These are phyloP conservation scores for Neurospora pannonica DNA, from an alignment of 495 filamentous ascomycete genomes.

Conservation along the genomic window DNA sequence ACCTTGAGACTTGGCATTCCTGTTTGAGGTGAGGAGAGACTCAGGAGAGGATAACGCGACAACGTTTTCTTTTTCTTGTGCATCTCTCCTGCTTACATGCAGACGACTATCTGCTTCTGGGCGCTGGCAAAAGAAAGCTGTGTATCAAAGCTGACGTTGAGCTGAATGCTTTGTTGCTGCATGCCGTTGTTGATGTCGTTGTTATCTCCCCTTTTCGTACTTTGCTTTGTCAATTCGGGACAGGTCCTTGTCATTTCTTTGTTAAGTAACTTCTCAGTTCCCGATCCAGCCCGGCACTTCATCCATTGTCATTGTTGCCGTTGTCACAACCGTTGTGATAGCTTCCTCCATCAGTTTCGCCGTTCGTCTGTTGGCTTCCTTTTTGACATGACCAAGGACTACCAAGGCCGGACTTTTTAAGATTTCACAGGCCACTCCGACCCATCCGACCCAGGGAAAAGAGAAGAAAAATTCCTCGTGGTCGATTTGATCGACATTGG, in stretches of 20 bases:
- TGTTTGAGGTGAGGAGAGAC: neutral
- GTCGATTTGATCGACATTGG: neutral
- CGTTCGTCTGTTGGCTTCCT: neutral
- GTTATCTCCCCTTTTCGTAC: neutral
- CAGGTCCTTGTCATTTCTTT: neutral
- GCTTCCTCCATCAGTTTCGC: neutral
- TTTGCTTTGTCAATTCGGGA: neutral
- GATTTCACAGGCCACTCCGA: neutral
- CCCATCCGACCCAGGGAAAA: neutral
- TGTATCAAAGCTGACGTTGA: neutral
- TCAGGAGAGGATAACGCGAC: neutral
- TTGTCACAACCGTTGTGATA: neutral
- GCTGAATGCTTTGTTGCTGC: neutral
- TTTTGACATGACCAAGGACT: neutral
- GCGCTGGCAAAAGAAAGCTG: neutral
- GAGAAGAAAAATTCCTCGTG: neutral
- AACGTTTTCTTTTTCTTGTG: neutral
- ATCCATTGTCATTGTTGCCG: neutral
- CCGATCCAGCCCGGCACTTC: neutral
- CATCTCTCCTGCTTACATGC: neutral
- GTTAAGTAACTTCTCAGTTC: neutral
- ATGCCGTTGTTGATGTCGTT: neutral
- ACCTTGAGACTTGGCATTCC: neutral
- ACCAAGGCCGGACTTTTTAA: neutral
- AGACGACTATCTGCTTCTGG: neutral